Percentiles rank a stretch among this genome's conserved stretches.
These are phyloP conservation scores for Bruguiera hainesii DNA, from an alignment of 441 rosid genomes.

Conservation along the genomic window DNA sequence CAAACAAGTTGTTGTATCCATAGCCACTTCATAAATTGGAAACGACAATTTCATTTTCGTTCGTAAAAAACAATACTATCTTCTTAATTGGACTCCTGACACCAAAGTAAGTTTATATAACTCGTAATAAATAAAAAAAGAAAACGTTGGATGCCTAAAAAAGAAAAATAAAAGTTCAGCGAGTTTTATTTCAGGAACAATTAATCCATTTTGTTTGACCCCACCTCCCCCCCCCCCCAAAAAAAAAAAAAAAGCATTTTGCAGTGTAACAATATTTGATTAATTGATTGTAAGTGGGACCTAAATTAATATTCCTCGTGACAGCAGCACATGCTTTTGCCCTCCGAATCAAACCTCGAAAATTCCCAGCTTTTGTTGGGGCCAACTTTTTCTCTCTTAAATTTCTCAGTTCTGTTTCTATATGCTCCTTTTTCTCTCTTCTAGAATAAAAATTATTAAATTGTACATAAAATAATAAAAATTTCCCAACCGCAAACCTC, in stretches of 20 bases:
- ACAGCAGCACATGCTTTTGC: conserved; percentile 41
- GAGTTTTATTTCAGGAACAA: too few relatives aligned
- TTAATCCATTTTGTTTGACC: background rate
- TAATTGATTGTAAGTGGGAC: conserved; percentile 11
- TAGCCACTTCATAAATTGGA: too few relatives aligned
- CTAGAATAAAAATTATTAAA: too few relatives aligned
- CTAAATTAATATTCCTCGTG: conserved; percentile 8
- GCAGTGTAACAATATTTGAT: background rate
- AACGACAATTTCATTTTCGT: too few relatives aligned
- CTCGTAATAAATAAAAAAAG: too few relatives aligned
- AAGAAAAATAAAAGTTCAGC: too few relatives aligned
- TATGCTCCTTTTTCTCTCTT: background rate
- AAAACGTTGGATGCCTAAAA: too few relatives aligned
- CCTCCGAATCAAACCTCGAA: conserved; percentile 27
- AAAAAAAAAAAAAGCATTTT: background rate
- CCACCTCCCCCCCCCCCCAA: too few relatives aligned
- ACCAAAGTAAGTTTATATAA: too few relatives aligned
- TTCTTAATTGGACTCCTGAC: too few relatives aligned
- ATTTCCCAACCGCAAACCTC: conserved; percentile 31
- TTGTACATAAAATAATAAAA: background rate
- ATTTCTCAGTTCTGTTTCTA: background rate
- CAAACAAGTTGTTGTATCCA: too few relatives aligned
- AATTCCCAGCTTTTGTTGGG: conserved; percentile 17
- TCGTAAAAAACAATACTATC: too few relatives aligned
- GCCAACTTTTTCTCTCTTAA: background rate